A percentile compares a stretch with the other conserved stretches of the same genome.
phyloP scores from a whole-genome alignment of 2,329 filamentous ascomycete genomes.

The Lachnellula arida region DNA sequence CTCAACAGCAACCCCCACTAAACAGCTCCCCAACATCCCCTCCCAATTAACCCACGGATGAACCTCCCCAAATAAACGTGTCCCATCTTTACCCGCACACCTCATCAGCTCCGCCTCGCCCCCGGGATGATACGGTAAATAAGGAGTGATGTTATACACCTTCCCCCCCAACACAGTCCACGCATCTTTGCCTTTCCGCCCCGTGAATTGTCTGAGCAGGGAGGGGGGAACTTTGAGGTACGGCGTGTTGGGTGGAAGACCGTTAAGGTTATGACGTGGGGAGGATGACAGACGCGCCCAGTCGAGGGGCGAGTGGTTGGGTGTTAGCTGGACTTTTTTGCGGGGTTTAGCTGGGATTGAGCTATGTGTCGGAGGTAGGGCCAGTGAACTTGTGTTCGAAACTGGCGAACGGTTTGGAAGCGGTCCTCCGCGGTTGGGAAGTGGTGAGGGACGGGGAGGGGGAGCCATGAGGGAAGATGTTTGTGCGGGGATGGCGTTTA shows the following conservation, averaged over 20 bases:
- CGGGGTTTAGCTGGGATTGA: slow-evolving; percentile 51
- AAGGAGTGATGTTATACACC: slow-evolving; percentile 92
- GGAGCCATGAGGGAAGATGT: slow-evolving; percentile 20
- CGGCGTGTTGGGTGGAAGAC: slow-evolving; percentile 46
- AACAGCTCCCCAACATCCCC: slow-evolving; percentile 59
- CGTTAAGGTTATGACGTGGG: slow-evolving; percentile 63
- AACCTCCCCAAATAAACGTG: slow-evolving; percentile 59
- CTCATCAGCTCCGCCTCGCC: slow-evolving; percentile 69
- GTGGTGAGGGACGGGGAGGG: slow-evolving; percentile 32
- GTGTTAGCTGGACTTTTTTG: slow-evolving; percentile 74
- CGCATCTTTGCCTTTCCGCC: slow-evolving; percentile 77
- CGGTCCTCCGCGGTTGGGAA: slow-evolving; percentile 38
- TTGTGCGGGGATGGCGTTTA: slow-evolving; percentile 16
- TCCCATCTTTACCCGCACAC: slow-evolving; percentile 57
- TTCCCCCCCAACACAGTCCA: slow-evolving; percentile 88
- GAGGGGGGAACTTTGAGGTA: slow-evolving; percentile 76
- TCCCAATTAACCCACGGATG: slow-evolving; percentile 72
- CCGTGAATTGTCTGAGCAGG: slow-evolving; percentile 72
- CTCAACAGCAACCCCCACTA: slow-evolving; percentile 59
- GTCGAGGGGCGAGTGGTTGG: slow-evolving; percentile 90
- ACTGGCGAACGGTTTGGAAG: slow-evolving; percentile 21
- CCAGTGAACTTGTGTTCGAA: slow-evolving; percentile 40
- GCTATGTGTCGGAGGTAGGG: slow-evolving; percentile 51
- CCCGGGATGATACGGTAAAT: slow-evolving; percentile 85
- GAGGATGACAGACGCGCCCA: slow-evolving; percentile 75